phyloP scores from a whole-genome alignment of 192 early-diverging fungal genomes.

The Gryganskiella cystojenkinii region DNA sequence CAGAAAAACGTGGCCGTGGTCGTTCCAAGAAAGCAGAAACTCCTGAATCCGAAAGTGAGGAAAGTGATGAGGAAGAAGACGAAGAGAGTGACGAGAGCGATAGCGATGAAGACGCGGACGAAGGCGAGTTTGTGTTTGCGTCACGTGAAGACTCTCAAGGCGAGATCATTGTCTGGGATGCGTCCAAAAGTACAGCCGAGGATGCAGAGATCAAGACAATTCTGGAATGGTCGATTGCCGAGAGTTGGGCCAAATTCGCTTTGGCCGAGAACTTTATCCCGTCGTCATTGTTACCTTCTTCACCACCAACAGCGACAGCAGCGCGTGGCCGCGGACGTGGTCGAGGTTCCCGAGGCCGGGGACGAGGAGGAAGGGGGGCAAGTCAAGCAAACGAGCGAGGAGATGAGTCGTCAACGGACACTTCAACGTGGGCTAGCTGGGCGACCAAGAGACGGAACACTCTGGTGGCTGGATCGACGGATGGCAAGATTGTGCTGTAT shows the following conservation, averaged over 20 bases:
- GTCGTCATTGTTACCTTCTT: background rate
- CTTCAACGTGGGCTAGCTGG: background rate
- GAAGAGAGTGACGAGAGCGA: background rate
- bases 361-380: background rate
- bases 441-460: constrained; percentile 14
- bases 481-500: constrained; percentile 32
- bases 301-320: background rate
- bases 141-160: constrained; percentile 57
- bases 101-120: background rate
- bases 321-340: too few relatives aligned
- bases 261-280: constrained; percentile 29
- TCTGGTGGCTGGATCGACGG: constrained; percentile 33
- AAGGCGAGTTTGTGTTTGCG: constrained; percentile 38
- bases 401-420: too few relatives aligned
- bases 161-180: constrained; percentile 61
- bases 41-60: background rate
- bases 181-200: constrained; percentile 44
- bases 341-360: too few relatives aligned
- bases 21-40: background rate
- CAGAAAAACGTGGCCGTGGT: background rate
- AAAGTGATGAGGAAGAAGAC: background rate
- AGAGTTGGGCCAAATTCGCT: constrained; percentile 46
- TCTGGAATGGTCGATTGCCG: constrained; percentile 54
- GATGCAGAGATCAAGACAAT: constrained; percentile 52
- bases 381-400: background rate